These are phyloP conservation scores for Trypanosoma scelopori DNA, from an alignment of 208 protist genomes.

Conservation along the genomic window DNA sequence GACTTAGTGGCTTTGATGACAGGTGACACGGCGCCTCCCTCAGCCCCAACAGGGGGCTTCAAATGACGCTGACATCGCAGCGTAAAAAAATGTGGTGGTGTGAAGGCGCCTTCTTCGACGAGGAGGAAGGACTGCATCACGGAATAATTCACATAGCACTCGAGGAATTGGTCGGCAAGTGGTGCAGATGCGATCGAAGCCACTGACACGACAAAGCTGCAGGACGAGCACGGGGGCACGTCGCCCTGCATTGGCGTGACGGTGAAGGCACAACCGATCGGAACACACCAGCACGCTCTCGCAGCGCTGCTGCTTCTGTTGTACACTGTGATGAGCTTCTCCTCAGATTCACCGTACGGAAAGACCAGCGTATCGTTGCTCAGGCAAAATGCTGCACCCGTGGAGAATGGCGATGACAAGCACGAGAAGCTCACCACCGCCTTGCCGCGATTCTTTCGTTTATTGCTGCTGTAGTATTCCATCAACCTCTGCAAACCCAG, in stretches of 20 bases:
- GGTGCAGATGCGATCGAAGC: not conserved
- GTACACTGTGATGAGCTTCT: constrained; percentile 55
- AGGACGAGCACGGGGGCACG: constrained; percentile 40
- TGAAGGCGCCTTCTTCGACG: constrained; percentile 56
- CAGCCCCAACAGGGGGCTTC: not conserved
- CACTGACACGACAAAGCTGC: constrained; percentile 12
- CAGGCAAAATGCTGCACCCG: constrained; percentile 39
- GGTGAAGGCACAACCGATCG: constrained; percentile 43
- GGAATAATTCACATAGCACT: constrained; percentile 92
- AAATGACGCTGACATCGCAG: constrained; percentile 43
- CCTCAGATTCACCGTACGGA: constrained; percentile 10
- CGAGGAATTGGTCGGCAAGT: constrained; percentile 47
- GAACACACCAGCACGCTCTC: constrained; percentile 67
- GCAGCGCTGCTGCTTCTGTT: constrained; percentile 61
- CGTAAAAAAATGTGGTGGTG: constrained; percentile 82
- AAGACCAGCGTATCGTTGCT: constrained; percentile 43
- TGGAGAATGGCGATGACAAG: constrained; percentile 12
- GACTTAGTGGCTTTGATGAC: not conserved
- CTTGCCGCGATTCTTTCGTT: constrained; percentile 15
- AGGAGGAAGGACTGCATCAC: constrained; percentile 85
- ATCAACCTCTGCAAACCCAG: constrained; percentile 26
- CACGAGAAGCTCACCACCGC: constrained; percentile 20
- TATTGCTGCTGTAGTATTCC: not conserved
- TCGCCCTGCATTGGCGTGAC: constrained; percentile 60
- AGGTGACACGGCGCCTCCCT: constrained; percentile 14